Evolutionary conservation across 805 yeast species (phyloP).

Genomic region (Metschnikowia corniflorae): DNA sequence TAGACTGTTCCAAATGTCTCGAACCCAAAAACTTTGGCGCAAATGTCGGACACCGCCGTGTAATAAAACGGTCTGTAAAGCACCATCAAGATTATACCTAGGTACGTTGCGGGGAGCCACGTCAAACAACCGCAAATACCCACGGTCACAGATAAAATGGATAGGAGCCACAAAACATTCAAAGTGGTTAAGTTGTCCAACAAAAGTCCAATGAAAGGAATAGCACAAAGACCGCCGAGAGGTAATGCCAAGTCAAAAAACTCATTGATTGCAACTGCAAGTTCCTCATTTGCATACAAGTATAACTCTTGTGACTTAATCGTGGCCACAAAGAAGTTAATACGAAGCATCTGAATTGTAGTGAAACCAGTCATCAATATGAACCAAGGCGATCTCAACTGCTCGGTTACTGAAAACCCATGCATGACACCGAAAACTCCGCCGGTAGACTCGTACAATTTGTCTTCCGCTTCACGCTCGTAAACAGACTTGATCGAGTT

Average conservation of each 20-base stretch:
- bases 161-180: slow-evolving; percentile 50
- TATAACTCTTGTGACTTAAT: slow-evolving; percentile 76
- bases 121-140: slow-evolving; percentile 71
- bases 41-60: slow-evolving; percentile 87
- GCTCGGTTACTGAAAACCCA: slow-evolving; percentile 48
- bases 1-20: slow-evolving; percentile 89
- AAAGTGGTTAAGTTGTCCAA: slow-evolving; percentile 72
- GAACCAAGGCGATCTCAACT: slow-evolving; percentile 70
- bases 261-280: slow-evolving; percentile 55
- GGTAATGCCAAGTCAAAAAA: slow-evolving; percentile 87
- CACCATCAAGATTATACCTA: slow-evolving; percentile 71
- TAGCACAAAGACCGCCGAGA: slow-evolving; percentile 79
- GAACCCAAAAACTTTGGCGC: slow-evolving; percentile 91
- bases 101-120: slow-evolving; percentile 52
- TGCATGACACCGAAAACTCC: slow-evolving; percentile 71
- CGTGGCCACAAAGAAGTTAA: slow-evolving; percentile 91
- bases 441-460: slow-evolving; percentile 50
- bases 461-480: slow-evolving; percentile 63
- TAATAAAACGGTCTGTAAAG: slow-evolving; percentile 88
- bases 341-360: slow-evolving; percentile 83
- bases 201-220: slow-evolving; percentile 80
- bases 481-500: slow-evolving; percentile 55
- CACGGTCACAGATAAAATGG: slow-evolving; percentile 53
- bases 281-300: slow-evolving; percentile 50
- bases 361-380: slow-evolving; percentile 73